Conservation (phyloP, 208 protist species). For the Leishmania turanica region DNA sequence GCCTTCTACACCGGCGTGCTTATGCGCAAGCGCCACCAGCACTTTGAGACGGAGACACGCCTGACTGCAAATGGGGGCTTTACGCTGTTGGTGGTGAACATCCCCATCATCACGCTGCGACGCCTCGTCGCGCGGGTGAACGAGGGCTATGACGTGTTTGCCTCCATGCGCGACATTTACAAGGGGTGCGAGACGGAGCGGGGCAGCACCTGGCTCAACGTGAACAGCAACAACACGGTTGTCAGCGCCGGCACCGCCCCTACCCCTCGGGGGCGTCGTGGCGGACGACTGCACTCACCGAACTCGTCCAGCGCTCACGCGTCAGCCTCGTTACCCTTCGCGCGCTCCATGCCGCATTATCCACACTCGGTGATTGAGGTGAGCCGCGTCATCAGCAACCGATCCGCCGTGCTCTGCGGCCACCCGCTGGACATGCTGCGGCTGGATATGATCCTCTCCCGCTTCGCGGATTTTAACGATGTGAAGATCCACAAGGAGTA, state of each 20-base stretch:
- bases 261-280: background rate
- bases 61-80: constrained; percentile 41
- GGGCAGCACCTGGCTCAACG: background rate
- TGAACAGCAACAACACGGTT: constrained; percentile 1
- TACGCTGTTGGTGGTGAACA: constrained; percentile 72
- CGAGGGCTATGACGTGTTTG: constrained; percentile 33
- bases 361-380: constrained; percentile 66
- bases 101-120: constrained; percentile 59
- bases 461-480: constrained; percentile 60
- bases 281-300: constrained; percentile 1
- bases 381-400: constrained; percentile 69
- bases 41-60: constrained; percentile 34
- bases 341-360: constrained; percentile 13
- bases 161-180: constrained; percentile 4
- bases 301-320: background rate
- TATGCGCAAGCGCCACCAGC: constrained; percentile 39
- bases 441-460: constrained; percentile 57
- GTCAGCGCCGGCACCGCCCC: background rate
- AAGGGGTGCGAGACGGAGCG: background rate
- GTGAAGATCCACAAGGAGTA: constrained; percentile 79
- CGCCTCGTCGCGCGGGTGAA: constrained; percentile 69
- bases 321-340: background rate
- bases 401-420: constrained; percentile 69
- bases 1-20: constrained; percentile 68
- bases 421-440: constrained; percentile 76